Percentiles rank a stretch among this genome's conserved stretches.
These are phyloP conservation scores for Xerocomus tenax DNA, from an alignment of 1,284 basidiomycete species.

Conservation along the genomic window DNA sequence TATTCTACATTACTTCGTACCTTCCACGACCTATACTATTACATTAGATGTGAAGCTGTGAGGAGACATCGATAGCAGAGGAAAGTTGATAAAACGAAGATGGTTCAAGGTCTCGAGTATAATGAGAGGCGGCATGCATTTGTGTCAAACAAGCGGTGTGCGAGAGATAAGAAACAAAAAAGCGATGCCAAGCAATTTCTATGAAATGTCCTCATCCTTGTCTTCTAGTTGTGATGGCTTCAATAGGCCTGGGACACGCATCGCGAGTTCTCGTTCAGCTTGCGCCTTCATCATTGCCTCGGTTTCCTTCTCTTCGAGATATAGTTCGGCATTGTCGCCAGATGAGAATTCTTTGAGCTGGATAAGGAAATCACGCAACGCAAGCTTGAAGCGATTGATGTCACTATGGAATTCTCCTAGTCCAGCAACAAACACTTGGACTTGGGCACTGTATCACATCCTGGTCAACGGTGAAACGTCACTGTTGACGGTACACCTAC, in stretches of 20 bases:
- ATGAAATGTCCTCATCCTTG: slow-evolving; percentile 76
- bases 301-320: slow-evolving; percentile 90
- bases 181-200: slow-evolving; percentile 14
- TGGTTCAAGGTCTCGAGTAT: slow-evolving; percentile 24
- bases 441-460: slow-evolving; percentile 46
- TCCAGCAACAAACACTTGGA: slow-evolving; percentile 71
- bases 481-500: slow-evolving; percentile 38
- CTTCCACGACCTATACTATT: slow-evolving; percentile 31
- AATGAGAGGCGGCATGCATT: slow-evolving; percentile 19
- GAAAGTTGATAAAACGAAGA: slow-evolving; percentile 22
- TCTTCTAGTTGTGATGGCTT: slow-evolving; percentile 93
- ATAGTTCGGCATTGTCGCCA: slow-evolving; percentile 76
- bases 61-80: slow-evolving; percentile 28
- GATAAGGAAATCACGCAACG: slow-evolving; percentile 87
- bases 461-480: slow-evolving; percentile 11
- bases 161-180: slow-evolving; percentile 2
- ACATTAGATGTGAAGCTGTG: slow-evolving; percentile 33
- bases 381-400: slow-evolving; percentile 87
- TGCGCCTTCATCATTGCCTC: slow-evolving; percentile 62
- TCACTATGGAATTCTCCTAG: slow-evolving; percentile 85
- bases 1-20: slow-evolving; percentile 28
- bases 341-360: slow-evolving; percentile 86
- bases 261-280: slow-evolving; percentile 81
- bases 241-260: slow-evolving; percentile 96
- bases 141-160: slow-evolving; percentile 15